Evolutionary conservation across 2,329 filamentous ascomycete species (phyloP).

Genomic region (Teratosphaeria epicoccoides): DNA sequence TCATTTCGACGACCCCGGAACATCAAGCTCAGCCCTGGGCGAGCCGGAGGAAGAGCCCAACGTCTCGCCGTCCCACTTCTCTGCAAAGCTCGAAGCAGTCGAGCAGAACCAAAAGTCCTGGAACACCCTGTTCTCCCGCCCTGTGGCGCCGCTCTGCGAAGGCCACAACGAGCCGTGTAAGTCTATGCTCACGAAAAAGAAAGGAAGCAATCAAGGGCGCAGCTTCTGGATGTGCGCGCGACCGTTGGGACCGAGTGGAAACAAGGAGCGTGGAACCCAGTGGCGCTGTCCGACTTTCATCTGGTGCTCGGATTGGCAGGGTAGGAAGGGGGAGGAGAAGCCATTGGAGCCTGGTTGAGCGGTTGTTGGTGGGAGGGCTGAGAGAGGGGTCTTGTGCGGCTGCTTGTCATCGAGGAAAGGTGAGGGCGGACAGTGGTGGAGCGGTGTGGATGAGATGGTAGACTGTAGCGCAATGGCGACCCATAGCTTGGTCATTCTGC

Average conservation of each 20-base stretch:
- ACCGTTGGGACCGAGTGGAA: constrained; percentile 73
- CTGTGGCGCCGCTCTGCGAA: constrained; percentile 67
- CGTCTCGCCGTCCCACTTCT: constrained; percentile 12
- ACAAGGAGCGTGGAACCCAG: constrained; percentile 71
- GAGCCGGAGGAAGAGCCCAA: background rate
- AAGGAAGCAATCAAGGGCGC: constrained; percentile 66
- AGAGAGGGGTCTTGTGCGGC: background rate
- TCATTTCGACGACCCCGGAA: background rate
- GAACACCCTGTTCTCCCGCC: constrained; percentile 71
- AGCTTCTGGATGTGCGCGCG: constrained; percentile 60
- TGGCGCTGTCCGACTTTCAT: constrained; percentile 86
- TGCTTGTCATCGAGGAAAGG: no score
- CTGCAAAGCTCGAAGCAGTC: constrained; percentile 13
- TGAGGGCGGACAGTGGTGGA: no score
- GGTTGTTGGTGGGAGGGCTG: background rate
- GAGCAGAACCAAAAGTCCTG: constrained; percentile 45
- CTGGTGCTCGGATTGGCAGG: constrained; percentile 54
- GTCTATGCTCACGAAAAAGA: constrained; percentile 73
- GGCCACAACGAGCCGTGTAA: constrained; percentile 76
- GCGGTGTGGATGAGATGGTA: no score
- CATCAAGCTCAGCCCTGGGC: background rate
- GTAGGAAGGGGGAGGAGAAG: constrained; percentile 8
- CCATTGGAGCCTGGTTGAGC: background rate
- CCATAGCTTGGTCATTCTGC: no score
- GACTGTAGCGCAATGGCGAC: no score